Evolutionary conservation across 768 basidiomycete genomes (phyloP), one percentile per base, ranked within the genome.

Genomic region (Mrakia hoshinonis): DNA sequence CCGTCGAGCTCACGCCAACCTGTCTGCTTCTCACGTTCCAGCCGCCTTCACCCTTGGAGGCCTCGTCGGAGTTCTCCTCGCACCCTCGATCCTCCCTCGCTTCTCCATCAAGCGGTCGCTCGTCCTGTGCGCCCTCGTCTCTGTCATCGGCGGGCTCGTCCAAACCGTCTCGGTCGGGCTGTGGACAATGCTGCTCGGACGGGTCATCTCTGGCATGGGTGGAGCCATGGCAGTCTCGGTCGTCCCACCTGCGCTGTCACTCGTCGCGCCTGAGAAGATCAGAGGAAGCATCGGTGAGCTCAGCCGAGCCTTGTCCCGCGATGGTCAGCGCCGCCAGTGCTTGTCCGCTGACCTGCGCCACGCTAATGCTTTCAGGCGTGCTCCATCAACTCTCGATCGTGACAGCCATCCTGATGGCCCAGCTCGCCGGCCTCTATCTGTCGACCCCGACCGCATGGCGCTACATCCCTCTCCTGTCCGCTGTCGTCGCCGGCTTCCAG

Each of bases 1-100:
- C 43, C 43, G 43, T 43, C 43, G 7, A 43, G 43, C 43, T 43
- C 43, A 43, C 15, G 43, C 6, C 43, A 43, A 43, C 6, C 43
- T 15, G 15, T 43, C 15, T 43, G 43, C 43, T 43, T 43, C 43
- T 43, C 43, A 43, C 43, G 6, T 43, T 43, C 15, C 43, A 43
- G 43, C 43, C 43, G 43, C 90, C 34, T 96, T 91, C 81, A 93
- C 92, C 1, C 79, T 90, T 20, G 95, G 95, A 15, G 95, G 95
- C 47, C 83, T 97, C 31, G 73, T 87, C 20, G 92, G 92, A 10
- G 91, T 90, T 76, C 76, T 88, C 34, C 77, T 81, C 18, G 87
- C 90, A 3, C 88, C 88, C 76, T 76, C 84, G 24, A 76, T 87
- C 69, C 67, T 54, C 26, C 54, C 67, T 20, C 20, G n/a, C 9